Conservation (phyloP, 2,329 filamentous ascomycete species). For the Claviceps capensis region DNA sequence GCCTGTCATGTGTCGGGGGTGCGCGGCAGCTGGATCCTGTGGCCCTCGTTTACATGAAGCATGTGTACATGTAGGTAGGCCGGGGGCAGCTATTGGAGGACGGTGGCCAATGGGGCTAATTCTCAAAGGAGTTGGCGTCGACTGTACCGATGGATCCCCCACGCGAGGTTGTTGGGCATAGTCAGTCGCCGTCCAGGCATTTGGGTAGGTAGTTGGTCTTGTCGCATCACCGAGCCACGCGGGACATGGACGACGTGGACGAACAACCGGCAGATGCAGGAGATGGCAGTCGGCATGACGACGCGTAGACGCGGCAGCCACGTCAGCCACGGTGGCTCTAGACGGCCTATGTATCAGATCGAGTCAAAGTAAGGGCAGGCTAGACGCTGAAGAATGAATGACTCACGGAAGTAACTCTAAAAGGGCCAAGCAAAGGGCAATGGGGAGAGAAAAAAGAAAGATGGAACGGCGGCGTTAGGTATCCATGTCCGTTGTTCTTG, state of each 20-base stretch:
- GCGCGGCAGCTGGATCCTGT: conserved; percentile 1
- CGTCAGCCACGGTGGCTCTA: neutral
- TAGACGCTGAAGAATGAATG: neutral
- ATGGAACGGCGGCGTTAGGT: neutral
- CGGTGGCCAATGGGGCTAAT: conserved; percentile 1
- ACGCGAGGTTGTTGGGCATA: neutral
- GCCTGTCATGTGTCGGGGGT: neutral
- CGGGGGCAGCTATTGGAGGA: neutral
- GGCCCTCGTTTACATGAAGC: neutral
- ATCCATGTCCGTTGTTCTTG: neutral
- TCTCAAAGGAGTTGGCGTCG: neutral
- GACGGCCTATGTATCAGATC: neutral
- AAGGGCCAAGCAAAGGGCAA: neutral
- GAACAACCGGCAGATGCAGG: neutral
- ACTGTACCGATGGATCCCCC: neutral
- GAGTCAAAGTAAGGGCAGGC: neutral
- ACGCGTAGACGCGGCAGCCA: neutral
- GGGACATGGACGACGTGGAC: too few species aligned
- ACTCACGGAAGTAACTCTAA: neutral
- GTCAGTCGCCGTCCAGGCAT: neutral
- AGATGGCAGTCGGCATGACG: neutral
- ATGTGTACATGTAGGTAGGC: neutral
- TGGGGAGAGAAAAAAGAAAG: neutral
- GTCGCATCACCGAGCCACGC: neutral
- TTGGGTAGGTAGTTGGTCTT: neutral